Evolutionary conservation across 768 basidiomycete species (phyloP).

Genomic region (Hygrophoropsis aurantiaca): DNA sequence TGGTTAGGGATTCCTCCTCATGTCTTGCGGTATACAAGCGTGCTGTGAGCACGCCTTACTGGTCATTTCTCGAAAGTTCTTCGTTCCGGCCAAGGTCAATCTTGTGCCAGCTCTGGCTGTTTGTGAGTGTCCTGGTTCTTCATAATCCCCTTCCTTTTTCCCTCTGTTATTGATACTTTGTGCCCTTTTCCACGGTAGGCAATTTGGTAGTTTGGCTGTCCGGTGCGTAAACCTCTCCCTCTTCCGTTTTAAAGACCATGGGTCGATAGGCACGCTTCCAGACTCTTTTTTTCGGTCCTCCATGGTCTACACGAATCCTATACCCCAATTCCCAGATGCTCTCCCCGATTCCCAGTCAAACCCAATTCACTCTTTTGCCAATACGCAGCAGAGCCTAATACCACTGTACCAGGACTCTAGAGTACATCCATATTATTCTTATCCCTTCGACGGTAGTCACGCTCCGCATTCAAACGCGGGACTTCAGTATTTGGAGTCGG

Average conservation of each 20-base stretch:
- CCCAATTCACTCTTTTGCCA: slow-evolving; percentile 8
- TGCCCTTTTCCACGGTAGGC: slow-evolving; percentile 31
- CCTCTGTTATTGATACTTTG: slow-evolving; percentile 12
- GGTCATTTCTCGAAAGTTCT: slow-evolving; percentile 27
- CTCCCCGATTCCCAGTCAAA: too few species aligned
- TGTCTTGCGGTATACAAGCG: slow-evolving; percentile 21
- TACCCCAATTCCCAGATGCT: slow-evolving; percentile 2
- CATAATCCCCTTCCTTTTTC: slow-evolving; percentile 1
- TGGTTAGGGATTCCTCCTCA: slow-evolving; percentile 24
- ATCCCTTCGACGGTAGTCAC: slow-evolving; percentile 6
- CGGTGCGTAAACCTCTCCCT: slow-evolving; percentile 19
- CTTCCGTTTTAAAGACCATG: slow-evolving; percentile 12
- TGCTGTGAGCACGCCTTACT: slow-evolving; percentile 21
- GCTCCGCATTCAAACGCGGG: not conserved
- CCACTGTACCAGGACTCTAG: slow-evolving; percentile 4
- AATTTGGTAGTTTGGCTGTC: slow-evolving; percentile 14
- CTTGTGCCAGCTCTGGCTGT: slow-evolving; percentile 5
- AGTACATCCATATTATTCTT: slow-evolving; percentile 9
- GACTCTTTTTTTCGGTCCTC: slow-evolving; percentile 4
- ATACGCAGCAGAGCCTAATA: slow-evolving; percentile 6
- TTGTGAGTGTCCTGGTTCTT: not conserved
- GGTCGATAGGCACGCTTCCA: slow-evolving; percentile 18
- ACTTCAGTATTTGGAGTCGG: slow-evolving; percentile 22
- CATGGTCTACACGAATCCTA: slow-evolving; percentile 22
- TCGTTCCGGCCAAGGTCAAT: slow-evolving; percentile 6